phyloP scores from a whole-genome alignment of 768 basidiomycete species.

The Lanmaoa rubissima region DNA sequence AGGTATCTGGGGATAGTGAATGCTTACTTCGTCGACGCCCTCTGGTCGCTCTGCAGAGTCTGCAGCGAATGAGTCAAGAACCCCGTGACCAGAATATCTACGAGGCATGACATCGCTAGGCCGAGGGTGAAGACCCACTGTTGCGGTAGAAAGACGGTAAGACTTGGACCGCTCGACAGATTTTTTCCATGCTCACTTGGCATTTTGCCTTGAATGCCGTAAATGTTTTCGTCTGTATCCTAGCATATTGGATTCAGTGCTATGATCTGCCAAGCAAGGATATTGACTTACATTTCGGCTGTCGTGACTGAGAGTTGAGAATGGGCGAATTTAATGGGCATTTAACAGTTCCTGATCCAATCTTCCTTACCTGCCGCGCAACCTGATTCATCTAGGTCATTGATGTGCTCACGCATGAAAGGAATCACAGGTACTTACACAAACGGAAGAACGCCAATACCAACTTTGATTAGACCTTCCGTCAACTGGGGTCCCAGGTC shows the following conservation, averaged over 20 bases:
- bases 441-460: conserved; percentile 31
- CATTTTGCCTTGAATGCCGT: conserved; percentile 24
- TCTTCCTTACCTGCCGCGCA: conserved; percentile 27
- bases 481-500: not conserved
- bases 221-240: conserved; percentile 29
- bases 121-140: conserved; percentile 55
- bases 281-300: conserved; percentile 27
- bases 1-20: not conserved
- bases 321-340: conserved; percentile 18
- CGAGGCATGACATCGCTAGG: conserved; percentile 45
- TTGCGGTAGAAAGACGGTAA: not conserved
- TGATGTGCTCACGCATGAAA: not conserved
- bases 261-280: not conserved
- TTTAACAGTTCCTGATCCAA: not conserved
- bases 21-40: conserved; percentile 37
- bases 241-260: conserved; percentile 1
- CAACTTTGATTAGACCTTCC: conserved; percentile 16
- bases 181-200: conserved; percentile 7
- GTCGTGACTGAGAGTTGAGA: conserved; percentile 26
- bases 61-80: conserved; percentile 44
- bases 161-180: not conserved
- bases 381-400: conserved; percentile 29
- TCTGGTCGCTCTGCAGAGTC: conserved; percentile 39
- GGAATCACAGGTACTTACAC: conserved; percentile 19
- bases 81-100: conserved; percentile 50